Evolutionary conservation across 306 rosid species (phyloP), one percentile per base, ranked within the genome.

Genomic region (Citrullus colocynthis): DNA sequence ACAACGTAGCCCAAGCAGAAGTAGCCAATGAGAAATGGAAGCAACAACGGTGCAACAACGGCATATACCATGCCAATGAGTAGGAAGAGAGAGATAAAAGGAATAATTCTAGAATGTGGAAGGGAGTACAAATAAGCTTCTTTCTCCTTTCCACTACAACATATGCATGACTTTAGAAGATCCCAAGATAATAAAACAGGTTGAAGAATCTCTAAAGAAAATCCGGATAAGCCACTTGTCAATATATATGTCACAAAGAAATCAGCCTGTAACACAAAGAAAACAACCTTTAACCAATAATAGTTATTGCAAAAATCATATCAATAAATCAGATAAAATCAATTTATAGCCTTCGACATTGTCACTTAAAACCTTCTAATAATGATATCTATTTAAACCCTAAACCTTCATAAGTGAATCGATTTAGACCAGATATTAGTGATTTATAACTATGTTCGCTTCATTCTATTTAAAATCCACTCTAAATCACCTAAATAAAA

Each of bases 171-270:
- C 82, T 59, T 87, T 2, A 94, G 18, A 77, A 61, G 52, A 78
- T 90, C 88, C 97, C 95, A 94, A 76, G 79, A 57, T 51, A 94
- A 84, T 76, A 94, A 79, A 70, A 95, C 98, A 37, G 96, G 97
- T 79, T 89, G 97, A 56, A 94, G 96, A 87, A 86, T 57, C 85
- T 94, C 98, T 45, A 94, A 85, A 45, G 98, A 94, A 86, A 94
- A 94, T 78, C 96, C 97, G 1, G 95, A 94, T 45, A 94, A 75
- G 79, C 95, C 97, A 82, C 84, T 94, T 75, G 96, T 84, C 85
- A 94, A 85, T 76, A 94, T 94, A 84, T 94, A 94, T 45, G 98
- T 90, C 77, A 90, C 81, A 80, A 94, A 94, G 95, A 94, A 94
- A 87, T 94, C 95, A 17, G 96, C 98, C 98, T 94, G 93, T 39